These are phyloP conservation scores for Lipomyces kockii DNA, from an alignment of 805 yeast genomes.

Conservation along the genomic window DNA sequence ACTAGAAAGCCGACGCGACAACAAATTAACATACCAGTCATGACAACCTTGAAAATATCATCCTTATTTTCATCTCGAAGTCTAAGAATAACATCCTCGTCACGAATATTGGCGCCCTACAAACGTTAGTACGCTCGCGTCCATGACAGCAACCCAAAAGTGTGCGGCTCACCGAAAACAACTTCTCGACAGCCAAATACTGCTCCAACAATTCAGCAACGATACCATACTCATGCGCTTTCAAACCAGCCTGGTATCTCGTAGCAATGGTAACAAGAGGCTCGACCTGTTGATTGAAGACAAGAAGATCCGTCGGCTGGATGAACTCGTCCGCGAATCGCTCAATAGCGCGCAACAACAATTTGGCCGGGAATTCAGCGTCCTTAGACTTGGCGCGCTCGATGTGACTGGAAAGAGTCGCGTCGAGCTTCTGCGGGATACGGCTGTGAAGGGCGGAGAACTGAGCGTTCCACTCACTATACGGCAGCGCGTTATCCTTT, in stretches of 20 bases:
- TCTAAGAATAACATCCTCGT: slow-evolving; percentile 84
- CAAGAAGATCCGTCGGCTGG: slow-evolving; percentile 50
- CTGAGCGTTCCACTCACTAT: slow-evolving; percentile 85
- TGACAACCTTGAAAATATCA: slow-evolving; percentile 72
- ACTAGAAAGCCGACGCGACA: neutral
- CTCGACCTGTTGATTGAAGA: slow-evolving; percentile 63
- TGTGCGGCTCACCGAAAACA: slow-evolving; percentile 56
- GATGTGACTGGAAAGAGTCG: slow-evolving; percentile 64
- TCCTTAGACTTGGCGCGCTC: slow-evolving; percentile 66
- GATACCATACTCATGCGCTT: slow-evolving; percentile 79
- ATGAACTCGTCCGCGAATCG: slow-evolving; percentile 61
- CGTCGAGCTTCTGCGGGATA: slow-evolving; percentile 77
- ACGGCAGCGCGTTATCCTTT: slow-evolving; percentile 83
- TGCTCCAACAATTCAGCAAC: slow-evolving; percentile 71
- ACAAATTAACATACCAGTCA: slow-evolving; percentile 40
- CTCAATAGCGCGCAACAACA: slow-evolving; percentile 70
- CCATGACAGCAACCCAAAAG: neutral
- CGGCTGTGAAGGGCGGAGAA: slow-evolving; percentile 92
- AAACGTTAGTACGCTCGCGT: neutral
- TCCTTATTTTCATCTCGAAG: slow-evolving; percentile 87
- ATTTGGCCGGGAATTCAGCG: slow-evolving; percentile 94
- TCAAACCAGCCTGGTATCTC: slow-evolving; percentile 73
- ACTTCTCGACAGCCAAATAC: slow-evolving; percentile 75
- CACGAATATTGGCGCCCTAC: slow-evolving; percentile 69
- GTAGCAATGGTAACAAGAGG: slow-evolving; percentile 76